A percentile compares a stretch with the other conserved stretches of the same genome.
These are phyloP conservation scores for Grigorovia humatica DNA, from an alignment of 805 yeast genomes.

Conservation along the genomic window DNA sequence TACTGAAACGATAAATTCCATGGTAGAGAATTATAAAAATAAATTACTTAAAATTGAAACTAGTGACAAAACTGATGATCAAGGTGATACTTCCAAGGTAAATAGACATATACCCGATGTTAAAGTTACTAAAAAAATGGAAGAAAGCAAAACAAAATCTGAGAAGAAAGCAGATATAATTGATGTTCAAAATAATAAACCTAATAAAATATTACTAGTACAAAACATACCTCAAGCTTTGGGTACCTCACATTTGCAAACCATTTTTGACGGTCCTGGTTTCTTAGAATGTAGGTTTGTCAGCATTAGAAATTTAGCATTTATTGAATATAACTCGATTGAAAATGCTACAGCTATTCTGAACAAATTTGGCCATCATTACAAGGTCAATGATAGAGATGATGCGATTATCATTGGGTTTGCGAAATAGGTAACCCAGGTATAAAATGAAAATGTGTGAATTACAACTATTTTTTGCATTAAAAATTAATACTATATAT, in stretches of 20 bases:
- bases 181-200: conserved; percentile 36
- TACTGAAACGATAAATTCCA: conserved; percentile 9
- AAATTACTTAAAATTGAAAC: background rate
- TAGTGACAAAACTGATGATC: background rate
- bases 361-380: conserved; percentile 9
- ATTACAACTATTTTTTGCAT: background rate
- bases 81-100: too few relatives aligned
- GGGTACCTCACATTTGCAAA: conserved; percentile 33
- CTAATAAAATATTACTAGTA: conserved; percentile 57
- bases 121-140: background rate
- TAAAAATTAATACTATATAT: background rate
- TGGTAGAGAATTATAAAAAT: conserved; percentile 1
- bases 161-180: conserved; percentile 5
- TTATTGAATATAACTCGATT: conserved; percentile 64
- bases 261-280: conserved; percentile 45
- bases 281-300: conserved; percentile 60
- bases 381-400: conserved; percentile 8
- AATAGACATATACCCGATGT: too few relatives aligned
- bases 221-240: conserved; percentile 48
- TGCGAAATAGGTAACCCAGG: too few relatives aligned
- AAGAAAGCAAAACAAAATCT: background rate
- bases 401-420: conserved; percentile 16
- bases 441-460: too few relatives aligned
- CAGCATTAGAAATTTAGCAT: conserved; percentile 57
- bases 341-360: conserved; percentile 32